Base-by-base conservation (phyloP, 208 protist genomes). In the Leishmania gerbilli region DNA sequence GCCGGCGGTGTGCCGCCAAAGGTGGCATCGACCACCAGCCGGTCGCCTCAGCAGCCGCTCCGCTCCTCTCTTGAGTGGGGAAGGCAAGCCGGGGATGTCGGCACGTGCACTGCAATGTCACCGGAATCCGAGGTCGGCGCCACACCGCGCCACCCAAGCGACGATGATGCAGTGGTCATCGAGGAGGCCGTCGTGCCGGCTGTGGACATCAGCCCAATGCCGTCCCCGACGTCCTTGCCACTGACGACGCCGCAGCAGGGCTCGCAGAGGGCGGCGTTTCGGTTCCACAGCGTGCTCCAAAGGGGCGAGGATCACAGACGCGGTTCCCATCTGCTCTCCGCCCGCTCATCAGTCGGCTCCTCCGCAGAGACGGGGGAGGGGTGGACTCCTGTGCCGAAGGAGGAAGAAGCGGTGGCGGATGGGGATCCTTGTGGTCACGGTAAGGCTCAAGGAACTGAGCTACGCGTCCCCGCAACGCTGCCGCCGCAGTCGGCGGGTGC, bases 231-330 rank as follows among this genome's bases (percentile, higher is more conserved):
- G 27, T 13, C 69, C 4, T 74, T 47, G 24, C 45, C 69, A 74
- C 24, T 31, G 69, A 7, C 4, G 45, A 21, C 45, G 47, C 21
- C 42, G 5, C 45, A 13, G 37, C 40, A 34, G 13, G 24, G 45
- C 42, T 34, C 4, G 45, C 69, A 74, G 69, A 51, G 11, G 42
- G 69, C 9, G 42, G 45, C 27, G 69, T 51, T 74, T 37, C 69
- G 69, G 27, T 74, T 74, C 6, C 24, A 74, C 69, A 74, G 69
- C 31, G 69, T 74, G 27, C 42, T 74, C 69, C 45, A n/a, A 34
- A 31, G 69, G 47, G n/a, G n/a, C 11, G 45, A 55, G 69, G 69
- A 31, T 21, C 69, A 24, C 42, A 7, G n/a, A 7, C 3, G 69
- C n/a, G 9, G 8, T 6, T 21, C 19, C 45, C 8, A 9, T 31